Evolutionary conservation across 768 basidiomycete genomes (phyloP).

Genomic region (Psilocybe cyanescens): DNA sequence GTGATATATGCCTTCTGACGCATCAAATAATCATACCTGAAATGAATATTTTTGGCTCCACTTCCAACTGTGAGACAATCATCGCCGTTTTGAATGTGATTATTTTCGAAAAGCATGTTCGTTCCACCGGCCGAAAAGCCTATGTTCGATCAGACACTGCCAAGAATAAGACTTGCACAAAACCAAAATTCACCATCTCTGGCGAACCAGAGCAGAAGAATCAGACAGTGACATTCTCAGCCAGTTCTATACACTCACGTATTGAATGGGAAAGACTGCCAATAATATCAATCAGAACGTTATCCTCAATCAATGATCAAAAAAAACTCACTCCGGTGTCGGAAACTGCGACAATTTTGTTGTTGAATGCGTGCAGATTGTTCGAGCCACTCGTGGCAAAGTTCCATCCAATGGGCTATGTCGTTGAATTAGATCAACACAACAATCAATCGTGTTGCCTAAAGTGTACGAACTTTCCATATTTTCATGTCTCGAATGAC

Average conservation of each 20-base stretch:
- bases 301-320: not conserved
- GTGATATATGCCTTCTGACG: no score
- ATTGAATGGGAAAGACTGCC: constrained; percentile 61
- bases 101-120: constrained; percentile 62
- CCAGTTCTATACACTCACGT: constrained; percentile 42
- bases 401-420: constrained; percentile 61
- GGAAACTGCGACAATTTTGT: constrained; percentile 57
- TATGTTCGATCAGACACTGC: constrained; percentile 13
- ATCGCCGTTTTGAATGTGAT: constrained; percentile 61
- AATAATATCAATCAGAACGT: constrained; percentile 1
- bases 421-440: not conserved
- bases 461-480: constrained; percentile 42
- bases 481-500: constrained; percentile 62
- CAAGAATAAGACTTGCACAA: not conserved
- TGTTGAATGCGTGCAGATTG: constrained; percentile 57
- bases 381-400: constrained; percentile 53
- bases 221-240: not conserved
- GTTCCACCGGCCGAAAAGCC: constrained; percentile 61
- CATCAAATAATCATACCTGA: constrained; percentile 32
- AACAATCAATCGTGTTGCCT: not conserved
- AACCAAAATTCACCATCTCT: not conserved
- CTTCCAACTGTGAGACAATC: constrained; percentile 64
- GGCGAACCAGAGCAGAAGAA: not conserved
- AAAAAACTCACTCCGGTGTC: constrained; percentile 36
- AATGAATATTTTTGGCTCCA: constrained; percentile 59